A percentile compares a stretch with the other conserved stretches of the same genome.
Evolutionary conservation across 2,329 filamentous ascomycete genomes (phyloP).

Genomic region (Fusarium hostae): DNA sequence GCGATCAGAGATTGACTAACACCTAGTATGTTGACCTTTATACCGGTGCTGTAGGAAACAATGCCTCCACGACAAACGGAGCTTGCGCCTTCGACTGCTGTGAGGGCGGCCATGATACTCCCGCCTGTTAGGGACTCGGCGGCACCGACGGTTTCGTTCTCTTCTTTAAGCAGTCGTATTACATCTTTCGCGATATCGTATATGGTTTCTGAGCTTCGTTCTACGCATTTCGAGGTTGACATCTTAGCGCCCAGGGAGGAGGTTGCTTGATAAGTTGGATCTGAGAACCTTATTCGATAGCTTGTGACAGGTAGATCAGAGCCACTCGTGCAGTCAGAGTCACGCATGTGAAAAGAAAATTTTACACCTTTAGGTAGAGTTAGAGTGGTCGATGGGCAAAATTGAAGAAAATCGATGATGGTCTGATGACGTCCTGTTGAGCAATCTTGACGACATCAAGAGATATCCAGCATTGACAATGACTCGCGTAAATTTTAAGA

Average conservation of each 20-base stretch:
- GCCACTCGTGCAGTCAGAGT: not conserved
- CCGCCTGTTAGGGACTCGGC: slow-evolving; percentile 50
- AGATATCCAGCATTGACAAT: not conserved
- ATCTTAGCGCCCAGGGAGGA: not conserved
- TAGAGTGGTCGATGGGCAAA: not conserved
- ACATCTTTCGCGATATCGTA: slow-evolving; percentile 31
- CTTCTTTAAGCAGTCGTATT: slow-evolving; percentile 18
- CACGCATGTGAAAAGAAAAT: not conserved
- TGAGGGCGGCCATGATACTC: slow-evolving; percentile 47
- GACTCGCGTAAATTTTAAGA: not conserved
- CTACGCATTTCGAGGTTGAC: not conserved
- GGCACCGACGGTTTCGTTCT: slow-evolving; percentile 44
- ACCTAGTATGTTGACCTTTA: slow-evolving; percentile 46
- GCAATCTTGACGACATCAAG: not conserved
- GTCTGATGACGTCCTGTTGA: not conserved
- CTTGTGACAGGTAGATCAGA: not conserved
- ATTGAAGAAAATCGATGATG: not conserved
- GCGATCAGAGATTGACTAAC: slow-evolving; percentile 25
- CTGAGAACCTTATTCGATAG: not conserved
- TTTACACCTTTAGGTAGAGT: not conserved
- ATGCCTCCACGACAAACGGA: slow-evolving; percentile 49
- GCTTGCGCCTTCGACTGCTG: slow-evolving; percentile 46
- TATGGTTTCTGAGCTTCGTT: slow-evolving; percentile 22
- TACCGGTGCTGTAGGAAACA: slow-evolving; percentile 47
- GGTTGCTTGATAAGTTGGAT: not conserved